phyloP scores from a whole-genome alignment of 495 filamentous ascomycete species.

The Sabuloglossum arenarium region DNA sequence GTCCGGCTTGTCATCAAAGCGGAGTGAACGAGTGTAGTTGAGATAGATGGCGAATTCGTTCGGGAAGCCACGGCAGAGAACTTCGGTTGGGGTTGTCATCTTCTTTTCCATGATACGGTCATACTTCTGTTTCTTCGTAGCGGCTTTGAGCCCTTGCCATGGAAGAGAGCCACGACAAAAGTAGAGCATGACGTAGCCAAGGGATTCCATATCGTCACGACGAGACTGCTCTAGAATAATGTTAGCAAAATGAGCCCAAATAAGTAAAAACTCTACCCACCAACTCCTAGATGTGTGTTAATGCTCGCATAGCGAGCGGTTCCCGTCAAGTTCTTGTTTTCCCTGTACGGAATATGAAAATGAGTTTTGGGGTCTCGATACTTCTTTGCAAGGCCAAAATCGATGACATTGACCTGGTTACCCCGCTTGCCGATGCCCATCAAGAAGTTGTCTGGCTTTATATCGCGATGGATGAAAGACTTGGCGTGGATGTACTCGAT shows the following conservation, averaged over 20 bases:
- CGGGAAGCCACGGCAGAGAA: conserved; percentile 96
- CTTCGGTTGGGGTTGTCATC: conserved; percentile 99
- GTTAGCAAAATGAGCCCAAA: conserved; percentile 14
- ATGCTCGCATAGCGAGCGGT: conserved; percentile 98
- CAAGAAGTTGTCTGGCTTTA: conserved; percentile 99
- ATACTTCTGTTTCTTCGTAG: conserved; percentile 99
- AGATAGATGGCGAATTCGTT: conserved; percentile 99
- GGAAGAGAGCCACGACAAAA: conserved; percentile 98
- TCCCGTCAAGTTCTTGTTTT: conserved; percentile 99
- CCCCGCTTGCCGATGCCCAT: conserved; percentile 99
- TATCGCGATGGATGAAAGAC: conserved; percentile 99
- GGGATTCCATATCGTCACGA: conserved; percentile 98
- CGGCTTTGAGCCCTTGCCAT: conserved; percentile 98
- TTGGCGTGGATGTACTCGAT: conserved; percentile 99
- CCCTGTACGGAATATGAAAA: conserved; percentile 98
- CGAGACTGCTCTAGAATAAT: conserved; percentile 67
- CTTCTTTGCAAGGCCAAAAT: conserved; percentile 99
- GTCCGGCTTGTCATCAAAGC: conserved; percentile 99
- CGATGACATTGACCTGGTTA: conserved; percentile 99
- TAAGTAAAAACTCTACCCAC: conserved; percentile 24
- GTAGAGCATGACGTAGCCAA: conserved; percentile 99
- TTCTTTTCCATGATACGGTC: conserved; percentile 99
- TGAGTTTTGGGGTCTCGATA: conserved; percentile 99
- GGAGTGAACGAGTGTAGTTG: conserved; percentile 96
- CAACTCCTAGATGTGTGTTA: conserved; percentile 95